A percentile compares a stretch with the other conserved stretches of the same genome.
Conservation (phyloP, 2,329 filamentous ascomycete genomes). For the Decorospora gaudefroyi region DNA sequence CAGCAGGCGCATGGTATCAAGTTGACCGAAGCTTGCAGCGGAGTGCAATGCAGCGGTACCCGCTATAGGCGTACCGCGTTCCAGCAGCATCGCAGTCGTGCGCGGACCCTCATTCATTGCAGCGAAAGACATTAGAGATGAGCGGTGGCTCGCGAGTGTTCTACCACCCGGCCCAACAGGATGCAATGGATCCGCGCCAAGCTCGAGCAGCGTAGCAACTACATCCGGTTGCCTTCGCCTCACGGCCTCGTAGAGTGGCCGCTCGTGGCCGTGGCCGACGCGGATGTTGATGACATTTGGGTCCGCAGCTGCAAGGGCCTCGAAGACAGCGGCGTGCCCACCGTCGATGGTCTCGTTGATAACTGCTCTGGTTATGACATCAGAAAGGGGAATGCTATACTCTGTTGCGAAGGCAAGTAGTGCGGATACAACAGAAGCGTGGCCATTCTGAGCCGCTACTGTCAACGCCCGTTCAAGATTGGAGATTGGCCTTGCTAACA, state of each 20-base stretch:
- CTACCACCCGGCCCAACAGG: constrained; percentile 6
- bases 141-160: constrained; percentile 8
- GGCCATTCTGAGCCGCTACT: constrained; percentile 15
- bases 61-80: constrained; percentile 13
- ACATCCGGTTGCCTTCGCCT: constrained; percentile 11
- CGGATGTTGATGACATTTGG: constrained; percentile 15
- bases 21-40: constrained; percentile 11
- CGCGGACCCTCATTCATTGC: constrained; percentile 10
- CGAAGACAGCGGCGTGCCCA: constrained; percentile 16
- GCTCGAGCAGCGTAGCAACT: constrained; percentile 16
- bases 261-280: constrained; percentile 10
- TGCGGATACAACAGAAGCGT: constrained; percentile 17
- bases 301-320: constrained; percentile 19
- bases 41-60: constrained; percentile 16
- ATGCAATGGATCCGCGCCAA: constrained; percentile 21
- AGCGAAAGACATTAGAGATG: constrained; percentile 17
- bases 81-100: constrained; percentile 15
- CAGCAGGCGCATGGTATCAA: constrained; percentile 21
- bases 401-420: constrained; percentile 16
- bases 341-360: constrained; percentile 10
- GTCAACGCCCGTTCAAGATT: constrained; percentile 14
- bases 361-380: constrained; percentile 9
- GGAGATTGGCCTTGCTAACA: constrained; percentile 6
- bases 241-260: constrained; percentile 19
- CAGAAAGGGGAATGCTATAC: constrained; percentile 7